Conservation (phyloP, 2,329 filamentous ascomycete species). For the Rutstroemia sp. region DNA sequence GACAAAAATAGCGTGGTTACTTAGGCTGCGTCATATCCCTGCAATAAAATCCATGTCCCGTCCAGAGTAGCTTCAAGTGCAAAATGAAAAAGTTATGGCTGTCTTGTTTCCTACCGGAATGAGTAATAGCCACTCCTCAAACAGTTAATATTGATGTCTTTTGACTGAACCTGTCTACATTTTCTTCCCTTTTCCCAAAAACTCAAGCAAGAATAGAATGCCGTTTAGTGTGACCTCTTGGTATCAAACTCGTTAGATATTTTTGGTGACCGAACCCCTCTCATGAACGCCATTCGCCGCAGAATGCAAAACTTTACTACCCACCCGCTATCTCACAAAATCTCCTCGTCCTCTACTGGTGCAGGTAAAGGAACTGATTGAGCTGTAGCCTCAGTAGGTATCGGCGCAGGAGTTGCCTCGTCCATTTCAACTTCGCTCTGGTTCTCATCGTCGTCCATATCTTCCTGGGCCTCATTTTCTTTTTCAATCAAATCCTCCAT, state of each 20-base stretch:
- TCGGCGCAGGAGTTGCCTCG: conserved; percentile 2
- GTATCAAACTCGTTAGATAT: conserved; percentile 15
- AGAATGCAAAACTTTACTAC: conserved; percentile 12
- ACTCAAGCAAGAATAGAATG: neutral
- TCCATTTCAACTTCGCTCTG: conserved; percentile 7
- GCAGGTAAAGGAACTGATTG: conserved; percentile 7
- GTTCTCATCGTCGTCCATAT: conserved; percentile 10
- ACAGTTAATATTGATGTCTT: no score
- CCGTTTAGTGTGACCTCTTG: conserved; percentile 11
- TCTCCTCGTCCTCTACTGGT: conserved; percentile 20
- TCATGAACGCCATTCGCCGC: conserved; percentile 16
- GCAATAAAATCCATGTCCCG: neutral
- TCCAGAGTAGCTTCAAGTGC: no score
- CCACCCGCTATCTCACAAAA: conserved; percentile 15
- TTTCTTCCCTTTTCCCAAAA: neutral
- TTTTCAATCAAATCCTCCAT: conserved; percentile 21
- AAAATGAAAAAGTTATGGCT: no score
- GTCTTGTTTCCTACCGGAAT: no score
- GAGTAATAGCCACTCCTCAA: neutral
- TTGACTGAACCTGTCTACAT: neutral
- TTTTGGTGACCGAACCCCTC: neutral
- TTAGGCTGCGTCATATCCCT: neutral
- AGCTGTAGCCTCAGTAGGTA: neutral
- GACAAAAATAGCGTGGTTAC: conserved; percentile 3
- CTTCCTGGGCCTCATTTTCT: conserved; percentile 14